These are phyloP conservation scores for Calonectria honghensis DNA, from an alignment of 2,329 filamentous ascomycete species.

Conservation along the genomic window DNA sequence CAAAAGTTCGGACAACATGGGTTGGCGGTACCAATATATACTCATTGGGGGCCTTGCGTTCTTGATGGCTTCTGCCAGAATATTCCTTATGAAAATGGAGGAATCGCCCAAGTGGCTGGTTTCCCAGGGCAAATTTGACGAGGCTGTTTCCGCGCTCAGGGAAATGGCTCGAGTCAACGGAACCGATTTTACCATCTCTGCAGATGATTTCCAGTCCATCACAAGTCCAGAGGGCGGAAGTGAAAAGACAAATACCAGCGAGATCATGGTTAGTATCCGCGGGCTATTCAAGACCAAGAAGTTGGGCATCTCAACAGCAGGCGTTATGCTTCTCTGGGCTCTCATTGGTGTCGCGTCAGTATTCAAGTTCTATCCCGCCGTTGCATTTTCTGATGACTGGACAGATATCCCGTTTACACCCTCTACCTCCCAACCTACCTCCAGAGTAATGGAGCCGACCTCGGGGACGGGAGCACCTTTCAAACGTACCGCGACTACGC, in stretches of 20 bases:
- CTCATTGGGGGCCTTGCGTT: constrained; percentile 18
- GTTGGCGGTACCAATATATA: constrained; percentile 32
- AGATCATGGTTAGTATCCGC: not conserved
- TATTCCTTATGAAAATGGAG: constrained; percentile 34
- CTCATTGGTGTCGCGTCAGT: constrained; percentile 28
- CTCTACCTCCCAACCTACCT: constrained; percentile 28
- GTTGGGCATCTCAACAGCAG: constrained; percentile 14
- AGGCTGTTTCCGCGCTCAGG: constrained; percentile 11
- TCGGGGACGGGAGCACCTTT: constrained; percentile 18
- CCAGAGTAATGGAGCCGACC: constrained; percentile 14
- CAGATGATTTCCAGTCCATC: not conserved
- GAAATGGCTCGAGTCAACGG: constrained; percentile 23
- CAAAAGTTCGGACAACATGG: constrained; percentile 27
- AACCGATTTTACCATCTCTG: not conserved
- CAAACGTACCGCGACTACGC: constrained; percentile 30
- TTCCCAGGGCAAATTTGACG: constrained; percentile 21
- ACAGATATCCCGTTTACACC: constrained; percentile 30
- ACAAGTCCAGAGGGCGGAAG: not conserved
- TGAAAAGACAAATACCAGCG: not conserved
- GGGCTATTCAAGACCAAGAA: constrained; percentile 21
- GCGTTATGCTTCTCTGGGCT: constrained; percentile 27
- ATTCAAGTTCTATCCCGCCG: not conserved
- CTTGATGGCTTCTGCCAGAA: not conserved
- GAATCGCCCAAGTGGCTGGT: constrained; percentile 35
- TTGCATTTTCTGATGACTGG: not conserved